A percentile compares a stretch with the other conserved stretches of the same genome.
Evolutionary conservation across 345 rosid genomes (phyloP).

Genomic region (Heritiera littoralis): DNA sequence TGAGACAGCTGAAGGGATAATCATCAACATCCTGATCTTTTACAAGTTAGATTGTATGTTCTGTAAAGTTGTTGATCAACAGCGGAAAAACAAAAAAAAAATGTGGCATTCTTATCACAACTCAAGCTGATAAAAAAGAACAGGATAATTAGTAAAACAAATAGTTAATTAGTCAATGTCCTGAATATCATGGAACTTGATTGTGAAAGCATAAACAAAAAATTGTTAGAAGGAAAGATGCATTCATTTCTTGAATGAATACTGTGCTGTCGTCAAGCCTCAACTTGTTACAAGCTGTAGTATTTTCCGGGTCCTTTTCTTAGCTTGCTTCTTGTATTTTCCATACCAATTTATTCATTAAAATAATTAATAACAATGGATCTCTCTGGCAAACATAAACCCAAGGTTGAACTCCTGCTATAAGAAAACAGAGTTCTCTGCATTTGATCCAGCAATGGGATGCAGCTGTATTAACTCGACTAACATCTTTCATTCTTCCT

Average conservation of each 20-base stretch:
- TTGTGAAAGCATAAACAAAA: neutral
- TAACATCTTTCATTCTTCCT: neutral
- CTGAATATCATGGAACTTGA: neutral
- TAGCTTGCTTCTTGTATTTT: neutral
- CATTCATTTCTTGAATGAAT: neutral
- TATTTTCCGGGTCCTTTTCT: neutral
- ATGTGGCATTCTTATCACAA: neutral
- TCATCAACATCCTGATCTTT: neutral
- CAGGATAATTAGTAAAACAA: neutral
- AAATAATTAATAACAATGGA: neutral
- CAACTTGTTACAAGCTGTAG: neutral
- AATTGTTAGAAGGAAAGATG: neutral
- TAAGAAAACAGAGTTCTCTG: no score
- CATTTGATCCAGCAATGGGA: conserved; percentile 6
- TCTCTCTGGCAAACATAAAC: neutral
- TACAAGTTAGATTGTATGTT: neutral
- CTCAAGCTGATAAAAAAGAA: neutral
- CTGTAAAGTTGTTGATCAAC: neutral
- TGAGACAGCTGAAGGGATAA: neutral
- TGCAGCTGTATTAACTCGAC: neutral
- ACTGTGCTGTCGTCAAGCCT: neutral
- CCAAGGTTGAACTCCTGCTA: neutral
- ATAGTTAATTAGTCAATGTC: neutral
- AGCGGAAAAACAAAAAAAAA: neutral
- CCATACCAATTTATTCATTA: neutral